Evolutionary conservation across 441 rosid species (phyloP), one percentile per base, ranked within the genome.

Genomic region (Euphorbia schlechtendalii): DNA sequence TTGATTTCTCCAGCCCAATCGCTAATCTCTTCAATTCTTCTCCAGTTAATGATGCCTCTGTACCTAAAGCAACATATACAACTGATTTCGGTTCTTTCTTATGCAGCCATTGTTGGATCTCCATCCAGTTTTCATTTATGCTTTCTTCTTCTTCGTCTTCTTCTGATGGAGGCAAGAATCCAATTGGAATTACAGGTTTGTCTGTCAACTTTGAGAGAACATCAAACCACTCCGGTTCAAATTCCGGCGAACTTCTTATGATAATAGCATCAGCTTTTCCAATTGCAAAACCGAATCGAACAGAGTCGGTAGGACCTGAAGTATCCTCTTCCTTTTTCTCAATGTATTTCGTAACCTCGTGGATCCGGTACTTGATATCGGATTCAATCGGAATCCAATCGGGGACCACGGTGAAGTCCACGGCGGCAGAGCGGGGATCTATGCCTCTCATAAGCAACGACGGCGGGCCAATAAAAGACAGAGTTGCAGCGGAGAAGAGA

Each of bases 191-290:
- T 0, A 83, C 69, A 40, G 85, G 84, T 60, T 83, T 88, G 22
- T 32, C 28, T 46, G 74, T 76, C 48, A 86, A 18, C 34, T 74
- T 71, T 1, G 4, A 20, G 32, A 79, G 56, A 41, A 88, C 81
- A 36, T 71, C 61, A 66, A 86, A 71, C 88, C 88, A 86, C 30
- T 86, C 88, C 49, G 83, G 77, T 75, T 88, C 92, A 24, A 84
- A 73, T 57, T 83, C 82, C 5, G 72, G 71, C 5, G 76, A 75
- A 63, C 85, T 84, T 65, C 89, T 80, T 7, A 86, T 70, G 13
- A 82, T 65, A 56, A 86, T 74, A 11, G 72, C 74, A 38, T 86
- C 84, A 61, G 86, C 77, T 46, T 61, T 77, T 7, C 58, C 53
- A 2, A 77, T 64, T 2, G 90, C 65, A 46, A 71, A 54, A 28